Evolutionary conservation across 768 basidiomycete species (phyloP), one percentile per base, ranked within the genome.

Genomic region (Clavulina sp.): DNA sequence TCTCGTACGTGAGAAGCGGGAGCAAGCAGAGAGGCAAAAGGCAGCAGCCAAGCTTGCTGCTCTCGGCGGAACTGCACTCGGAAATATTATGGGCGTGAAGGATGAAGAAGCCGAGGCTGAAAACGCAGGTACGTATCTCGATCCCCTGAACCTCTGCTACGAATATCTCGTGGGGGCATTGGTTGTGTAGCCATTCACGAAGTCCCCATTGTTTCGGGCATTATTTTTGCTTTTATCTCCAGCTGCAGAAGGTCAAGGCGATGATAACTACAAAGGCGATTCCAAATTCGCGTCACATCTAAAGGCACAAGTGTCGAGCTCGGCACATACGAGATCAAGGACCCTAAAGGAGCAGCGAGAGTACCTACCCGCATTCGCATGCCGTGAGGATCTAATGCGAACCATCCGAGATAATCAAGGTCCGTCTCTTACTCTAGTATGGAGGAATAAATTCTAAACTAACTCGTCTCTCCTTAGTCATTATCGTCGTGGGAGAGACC

Each of bases 401-500:
- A 74, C 78, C 32, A 75, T 97, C 31, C 73, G 93, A 40, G 95
- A 99, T 59, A 93, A 96, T 61, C 95, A 99, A 78, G 91, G 91
- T 82, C 50, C 47, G 66, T 59, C 47, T 4, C 38, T 19, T 40
- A 13, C 48, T 49, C 23, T 16, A 50, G 18, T 51, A 21, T 41
- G 49, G 26, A 23, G 5, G 41, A 23, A 23, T 7, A 23, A 9
- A 32, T 29, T 30, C 29, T 19, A 19, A 38, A 9, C 30, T 6
- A 7, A 9, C 46, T 21, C 43, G 13, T 48, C 19, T 3, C 29
- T 21, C 5, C 26, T n/a, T 57, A 95, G 95, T 97, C 33, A 71
- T 85, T 44, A 78, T 99, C 52, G 88, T 97, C 34, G 85, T 99
- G 36, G 95, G 95, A n/a, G 95, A 99, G 66, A 99, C 95, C n/a